Percentiles rank a stretch among this genome's conserved stretches.
These are phyloP conservation scores for Hygrophila difformis DNA, from an alignment of 257 asterid species.

Conservation along the genomic window DNA sequence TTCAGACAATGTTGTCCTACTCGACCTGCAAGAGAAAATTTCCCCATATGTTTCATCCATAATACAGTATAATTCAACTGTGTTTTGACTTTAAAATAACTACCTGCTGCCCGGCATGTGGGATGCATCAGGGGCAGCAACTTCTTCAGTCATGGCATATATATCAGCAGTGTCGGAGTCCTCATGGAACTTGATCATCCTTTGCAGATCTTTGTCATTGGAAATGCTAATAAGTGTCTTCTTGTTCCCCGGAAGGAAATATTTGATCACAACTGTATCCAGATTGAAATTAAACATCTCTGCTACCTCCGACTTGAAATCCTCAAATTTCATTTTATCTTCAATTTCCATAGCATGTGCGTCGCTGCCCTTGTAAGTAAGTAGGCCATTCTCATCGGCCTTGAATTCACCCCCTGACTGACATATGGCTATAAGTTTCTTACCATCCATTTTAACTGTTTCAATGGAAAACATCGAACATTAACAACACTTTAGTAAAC, in stretches of 20 bases:
- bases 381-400: conserved; percentile 61
- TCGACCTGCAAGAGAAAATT: conserved; percentile 61
- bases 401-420: conserved; percentile 95
- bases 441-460: conserved; percentile 60
- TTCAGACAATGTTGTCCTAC: conserved; percentile 89
- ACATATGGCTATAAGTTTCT: conserved; percentile 79
- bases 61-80: conserved; percentile 13
- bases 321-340: conserved; percentile 60
- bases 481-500: conserved; percentile 10
- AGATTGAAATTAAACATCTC: conserved; percentile 78
- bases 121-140: conserved; percentile 62
- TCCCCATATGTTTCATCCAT: conserved; percentile 22
- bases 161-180: conserved; percentile 67
- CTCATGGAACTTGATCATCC: conserved; percentile 73
- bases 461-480: conserved; percentile 11
- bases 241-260: conserved; percentile 88
- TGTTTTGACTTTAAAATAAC: conserved; percentile 22
- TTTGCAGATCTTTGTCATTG: conserved; percentile 85
- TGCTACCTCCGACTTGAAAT: conserved; percentile 71
- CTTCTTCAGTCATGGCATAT: conserved; percentile 69
- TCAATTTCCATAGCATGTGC: conserved; percentile 99
- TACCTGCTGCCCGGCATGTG: conserved; percentile 96
- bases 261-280: conserved; percentile 53
- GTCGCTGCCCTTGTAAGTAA: conserved; percentile 83
- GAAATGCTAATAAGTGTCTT: conserved; percentile 88